Evolutionary conservation across 2,329 filamentous ascomycete genomes (phyloP).

Genomic region (Xylariales sp.): DNA sequence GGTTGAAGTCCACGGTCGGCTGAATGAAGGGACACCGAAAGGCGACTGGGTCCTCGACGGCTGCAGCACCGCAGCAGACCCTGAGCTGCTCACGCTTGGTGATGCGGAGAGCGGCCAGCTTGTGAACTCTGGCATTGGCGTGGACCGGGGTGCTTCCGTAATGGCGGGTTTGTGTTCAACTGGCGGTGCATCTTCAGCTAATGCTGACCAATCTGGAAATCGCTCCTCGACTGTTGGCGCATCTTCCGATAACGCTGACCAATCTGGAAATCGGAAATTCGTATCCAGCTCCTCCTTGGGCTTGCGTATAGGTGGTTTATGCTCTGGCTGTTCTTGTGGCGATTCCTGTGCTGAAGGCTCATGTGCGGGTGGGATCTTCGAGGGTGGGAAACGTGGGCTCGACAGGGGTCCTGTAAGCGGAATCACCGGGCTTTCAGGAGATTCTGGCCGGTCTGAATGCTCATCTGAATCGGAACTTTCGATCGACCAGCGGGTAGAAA

Average conservation of each 20-base stretch:
- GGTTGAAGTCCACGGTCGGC: constrained; percentile 8
- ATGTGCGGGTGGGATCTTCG: not conserved
- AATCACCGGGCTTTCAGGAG: constrained; percentile 4
- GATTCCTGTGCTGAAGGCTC: not conserved
- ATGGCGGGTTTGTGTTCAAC: not conserved
- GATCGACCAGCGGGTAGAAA: constrained; percentile 11
- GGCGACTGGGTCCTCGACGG: constrained; percentile 2
- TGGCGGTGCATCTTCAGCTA: not conserved
- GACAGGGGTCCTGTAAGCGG: constrained; percentile 6
- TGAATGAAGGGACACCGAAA: constrained; percentile 9
- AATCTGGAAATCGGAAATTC: constrained; percentile 1
- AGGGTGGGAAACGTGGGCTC: not conserved
- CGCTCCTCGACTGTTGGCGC: not conserved
- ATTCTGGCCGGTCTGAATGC: not conserved
- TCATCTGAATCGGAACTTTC: constrained; percentile 15
- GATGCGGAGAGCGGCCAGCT: too few relatives aligned
- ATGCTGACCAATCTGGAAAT: not conserved
- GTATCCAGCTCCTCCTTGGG: constrained; percentile 2
- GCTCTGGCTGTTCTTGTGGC: not conserved
- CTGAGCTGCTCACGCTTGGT: too few relatives aligned
- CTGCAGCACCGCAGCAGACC: not conserved
- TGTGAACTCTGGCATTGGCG: not conserved
- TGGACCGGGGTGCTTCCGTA: not conserved
- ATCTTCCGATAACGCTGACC: not conserved
- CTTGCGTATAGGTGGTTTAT: not conserved